Conservation (phyloP, 2,329 filamentous ascomycete genomes). For the Chrysoporthe deuterocubensis region DNA sequence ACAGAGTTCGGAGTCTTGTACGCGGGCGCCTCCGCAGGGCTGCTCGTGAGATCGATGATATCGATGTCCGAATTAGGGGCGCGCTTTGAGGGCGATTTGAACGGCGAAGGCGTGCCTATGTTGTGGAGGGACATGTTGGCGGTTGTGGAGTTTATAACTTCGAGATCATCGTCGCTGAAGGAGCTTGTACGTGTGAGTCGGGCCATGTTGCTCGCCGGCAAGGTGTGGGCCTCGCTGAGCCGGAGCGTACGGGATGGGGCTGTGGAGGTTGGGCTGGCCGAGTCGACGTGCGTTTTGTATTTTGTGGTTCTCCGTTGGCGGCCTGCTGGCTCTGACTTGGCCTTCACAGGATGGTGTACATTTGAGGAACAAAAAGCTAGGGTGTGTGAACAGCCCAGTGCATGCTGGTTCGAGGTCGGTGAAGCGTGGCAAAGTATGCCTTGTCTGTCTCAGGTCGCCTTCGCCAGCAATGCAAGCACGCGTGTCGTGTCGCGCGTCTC, state of each 20-base stretch:
- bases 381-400: slow-evolving; percentile 12
- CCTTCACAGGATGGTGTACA: neutral
- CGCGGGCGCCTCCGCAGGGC: slow-evolving; percentile 30
- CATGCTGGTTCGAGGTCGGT: neutral
- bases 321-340: neutral
- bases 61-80: slow-evolving; percentile 38
- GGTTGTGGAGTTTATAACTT: slow-evolving; percentile 41
- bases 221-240: neutral
- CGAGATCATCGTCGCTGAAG: slow-evolving; percentile 44
- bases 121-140: slow-evolving; percentile 31
- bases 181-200: slow-evolving; percentile 37
- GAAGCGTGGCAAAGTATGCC: neutral
- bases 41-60: slow-evolving; percentile 38
- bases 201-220: slow-evolving; percentile 29
- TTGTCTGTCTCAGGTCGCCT: neutral
- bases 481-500: slow-evolving; percentile 14
- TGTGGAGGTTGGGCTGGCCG: neutral
- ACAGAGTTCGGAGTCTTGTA: slow-evolving; percentile 22
- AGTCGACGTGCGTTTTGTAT: neutral
- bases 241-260: neutral
- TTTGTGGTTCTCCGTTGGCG: neutral
- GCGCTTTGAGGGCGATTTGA: slow-evolving; percentile 44
- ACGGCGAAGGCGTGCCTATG: slow-evolving; percentile 16
- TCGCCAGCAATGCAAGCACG: slow-evolving; percentile 12
- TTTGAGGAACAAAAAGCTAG: neutral